A percentile compares a stretch with the other conserved stretches of the same genome.
phyloP scores from a whole-genome alignment of 2,329 filamentous ascomycete genomes.

The Cladophialophora immunda region DNA sequence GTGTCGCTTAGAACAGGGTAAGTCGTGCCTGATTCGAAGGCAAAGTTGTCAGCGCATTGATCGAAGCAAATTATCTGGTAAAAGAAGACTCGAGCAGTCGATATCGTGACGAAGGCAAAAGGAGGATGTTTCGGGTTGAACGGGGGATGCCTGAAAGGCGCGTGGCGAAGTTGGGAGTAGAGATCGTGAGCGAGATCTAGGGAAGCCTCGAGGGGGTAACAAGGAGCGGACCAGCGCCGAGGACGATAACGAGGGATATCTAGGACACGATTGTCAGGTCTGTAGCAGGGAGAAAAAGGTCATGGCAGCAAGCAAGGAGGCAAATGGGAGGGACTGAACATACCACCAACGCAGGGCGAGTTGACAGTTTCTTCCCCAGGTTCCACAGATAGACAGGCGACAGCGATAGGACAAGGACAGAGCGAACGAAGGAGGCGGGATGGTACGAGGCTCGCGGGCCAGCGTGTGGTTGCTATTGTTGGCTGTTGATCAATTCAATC shows the following conservation, averaged over 20 bases:
- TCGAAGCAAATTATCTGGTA: neutral
- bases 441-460: constrained; percentile 34
- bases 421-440: constrained; percentile 31
- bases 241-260: constrained; percentile 28
- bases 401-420: constrained; percentile 27
- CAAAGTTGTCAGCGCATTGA: constrained; percentile 25
- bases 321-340: constrained; percentile 15
- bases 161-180: constrained; percentile 18
- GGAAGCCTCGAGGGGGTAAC: constrained; percentile 15
- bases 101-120: constrained; percentile 4
- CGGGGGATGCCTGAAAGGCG: constrained; percentile 12
- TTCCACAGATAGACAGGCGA: constrained; percentile 32
- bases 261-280: constrained; percentile 29
- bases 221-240: constrained; percentile 34
- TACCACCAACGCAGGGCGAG: constrained; percentile 20
- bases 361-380: constrained; percentile 32
- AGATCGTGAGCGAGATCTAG: constrained; percentile 18
- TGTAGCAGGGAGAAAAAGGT: neutral
- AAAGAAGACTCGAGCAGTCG: constrained; percentile 5
- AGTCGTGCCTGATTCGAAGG: neutral
- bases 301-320: constrained; percentile 28
- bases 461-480: constrained; percentile 35
- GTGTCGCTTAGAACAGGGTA: constrained; percentile 5
- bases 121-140: neutral
- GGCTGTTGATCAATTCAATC: constrained; percentile 26